Base-by-base conservation (phyloP, 2,329 filamentous ascomycete species). In the Pestalotiopsis sp. region DNA sequence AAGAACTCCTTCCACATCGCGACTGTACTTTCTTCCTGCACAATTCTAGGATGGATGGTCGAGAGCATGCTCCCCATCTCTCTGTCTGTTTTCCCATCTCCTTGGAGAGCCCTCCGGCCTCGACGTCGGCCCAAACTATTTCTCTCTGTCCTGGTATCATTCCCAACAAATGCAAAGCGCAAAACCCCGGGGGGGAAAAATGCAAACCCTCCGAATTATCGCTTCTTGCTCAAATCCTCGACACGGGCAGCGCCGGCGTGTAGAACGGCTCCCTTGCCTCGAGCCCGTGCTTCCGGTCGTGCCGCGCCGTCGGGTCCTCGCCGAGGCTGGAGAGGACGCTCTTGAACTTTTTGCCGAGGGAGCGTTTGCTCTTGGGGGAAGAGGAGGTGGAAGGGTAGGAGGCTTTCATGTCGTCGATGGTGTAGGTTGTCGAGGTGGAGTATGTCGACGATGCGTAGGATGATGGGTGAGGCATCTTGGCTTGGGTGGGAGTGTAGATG, bases 201-300 rank as follows among this genome's bases (percentile, higher is more conserved):
- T 9, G 30, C 30, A 35, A 35, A 35, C 9, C 30, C 6, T 2
- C 30, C 1, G 6, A 52, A 24, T 24, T 24, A 24, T 24, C 24
- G 24, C 2, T 13, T 52, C 14, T 1, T 17, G 11, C 2, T 61
- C 4, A 64, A 5, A 64, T 64, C 26, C 38, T 64, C 35, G 61
- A 64, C n/a, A 35, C 17, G 20, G 61, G 61, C 20, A 64, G 22
- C 17, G 38, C 35, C 3, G 61, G 61, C 14, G n/a, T 24, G 62
- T 55, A 55, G 4, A 65, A 5, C 5, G 30, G 24, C 52, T 64
- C 30, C 30, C 30, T 59, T 1, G 66, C 6, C 60, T 44, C 30
- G 17, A 64, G 20, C 11, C 66, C 66, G 66, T 67, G 39, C 26
- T 64, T 56, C 14, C 60, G 66, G 22, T 67, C 60, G 60, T 64